phyloP scores from a whole-genome alignment of 495 filamentous ascomycete species.

The Xylaria palmicola region DNA sequence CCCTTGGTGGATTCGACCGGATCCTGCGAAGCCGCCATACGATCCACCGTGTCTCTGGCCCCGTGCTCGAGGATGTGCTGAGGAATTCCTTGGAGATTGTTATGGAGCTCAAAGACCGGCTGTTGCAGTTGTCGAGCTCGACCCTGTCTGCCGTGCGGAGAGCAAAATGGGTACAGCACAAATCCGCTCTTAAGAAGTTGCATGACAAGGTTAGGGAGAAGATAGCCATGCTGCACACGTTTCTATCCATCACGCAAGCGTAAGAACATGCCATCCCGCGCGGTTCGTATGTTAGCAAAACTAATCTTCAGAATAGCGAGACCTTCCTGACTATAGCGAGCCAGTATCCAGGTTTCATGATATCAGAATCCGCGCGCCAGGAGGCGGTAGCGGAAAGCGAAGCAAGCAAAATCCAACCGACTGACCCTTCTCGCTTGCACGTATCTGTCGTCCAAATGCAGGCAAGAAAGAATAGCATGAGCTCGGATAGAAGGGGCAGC shows the following conservation, averaged over 20 bases:
- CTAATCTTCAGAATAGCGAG: slow-evolving; percentile 4
- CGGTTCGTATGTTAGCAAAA: neutral
- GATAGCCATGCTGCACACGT: slow-evolving; percentile 5
- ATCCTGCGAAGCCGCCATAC: neutral
- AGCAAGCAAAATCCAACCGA: neutral
- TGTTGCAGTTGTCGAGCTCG: neutral
- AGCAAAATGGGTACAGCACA: slow-evolving; percentile 5
- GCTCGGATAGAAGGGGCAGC: neutral
- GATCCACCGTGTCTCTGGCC: neutral
- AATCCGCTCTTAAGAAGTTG: neutral
- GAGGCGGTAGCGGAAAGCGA: neutral
- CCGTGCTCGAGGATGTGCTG: neutral
- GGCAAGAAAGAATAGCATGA: slow-evolving; percentile 1
- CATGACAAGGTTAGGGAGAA: slow-evolving; percentile 1
- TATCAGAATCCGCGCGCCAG: neutral
- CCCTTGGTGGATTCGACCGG: neutral
- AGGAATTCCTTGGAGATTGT: neutral
- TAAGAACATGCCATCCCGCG: neutral
- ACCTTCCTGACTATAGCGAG: slow-evolving; percentile 1
- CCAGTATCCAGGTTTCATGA: neutral
- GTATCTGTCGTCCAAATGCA: neutral
- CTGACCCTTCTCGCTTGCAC: neutral
- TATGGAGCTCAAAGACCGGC: neutral
- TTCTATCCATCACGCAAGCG: slow-evolving; percentile 3
- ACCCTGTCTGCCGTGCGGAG: neutral